Base-by-base conservation (phyloP, 2,329 filamentous ascomycete genomes). In the Calonectria crousiana region DNA sequence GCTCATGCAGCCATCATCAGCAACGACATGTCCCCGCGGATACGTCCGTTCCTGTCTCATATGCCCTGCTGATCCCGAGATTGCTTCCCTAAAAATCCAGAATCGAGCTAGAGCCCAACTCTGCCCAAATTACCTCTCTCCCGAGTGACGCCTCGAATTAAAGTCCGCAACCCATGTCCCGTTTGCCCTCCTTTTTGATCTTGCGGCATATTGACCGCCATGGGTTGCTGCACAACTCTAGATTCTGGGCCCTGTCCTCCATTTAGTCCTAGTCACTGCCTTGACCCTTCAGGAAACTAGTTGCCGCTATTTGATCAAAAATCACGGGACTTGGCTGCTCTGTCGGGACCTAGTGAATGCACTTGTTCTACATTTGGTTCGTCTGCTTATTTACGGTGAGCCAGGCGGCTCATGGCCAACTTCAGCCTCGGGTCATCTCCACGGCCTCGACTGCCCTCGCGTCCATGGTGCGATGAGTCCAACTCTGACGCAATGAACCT, bases 401-500 rank as follows among this genome's bases (percentile, higher is more conserved):
- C 34, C 18, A 62, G 34, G 28, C 23, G 38, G 3, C 56, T 18
- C 36, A 41, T 20, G 28, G 14, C 56, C 56, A 30, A 32, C 44
- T 41, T 41, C 30, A 56, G 11, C 66, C 23, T 58, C 41, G 52
- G 36, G 28, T 34, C 32, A 26, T 52, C 9, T 23, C 51, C 28
- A 28, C 36, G 67, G 69, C 72, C 68, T 67, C 47, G 62, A 71
- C 51, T 47, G 36, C 56, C 6, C 51, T 18, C 38, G 56, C 44
- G 68, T 67, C 51, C 67, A 69, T 76, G 75, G 73, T 73, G 75
- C 71, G 75, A 78, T 74, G 30, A 60, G 49, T 28, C 67, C 38
- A 53, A 52, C 34, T 73, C 76, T 80, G 73, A 75, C 78, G 76
- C 78, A 73, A 80, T 76, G 36, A 49, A 74, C 76, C 77, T 65